phyloP scores from a whole-genome alignment of 495 filamentous ascomycete species.

The Cenococcum geophilum region DNA sequence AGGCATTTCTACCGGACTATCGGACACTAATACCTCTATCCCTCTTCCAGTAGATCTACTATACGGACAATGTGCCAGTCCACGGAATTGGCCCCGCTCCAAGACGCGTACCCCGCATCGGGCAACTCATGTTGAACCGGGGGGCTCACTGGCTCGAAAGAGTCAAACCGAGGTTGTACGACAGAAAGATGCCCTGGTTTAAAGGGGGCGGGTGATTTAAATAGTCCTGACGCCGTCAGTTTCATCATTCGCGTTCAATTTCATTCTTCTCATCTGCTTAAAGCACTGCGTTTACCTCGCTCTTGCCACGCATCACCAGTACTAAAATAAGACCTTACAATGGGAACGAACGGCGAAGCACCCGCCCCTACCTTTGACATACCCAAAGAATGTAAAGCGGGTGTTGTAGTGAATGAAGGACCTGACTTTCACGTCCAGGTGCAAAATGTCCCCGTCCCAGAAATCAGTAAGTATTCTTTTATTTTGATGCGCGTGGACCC shows the following conservation, averaged over 20 bases:
- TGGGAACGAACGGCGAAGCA: not conserved
- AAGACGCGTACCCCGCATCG: not conserved
- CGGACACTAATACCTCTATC: not conserved
- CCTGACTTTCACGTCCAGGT: slow-evolving; percentile 49
- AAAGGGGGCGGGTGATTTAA: not conserved
- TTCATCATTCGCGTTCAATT: not conserved
- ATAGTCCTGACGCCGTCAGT: not conserved
- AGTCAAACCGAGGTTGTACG: not conserved
- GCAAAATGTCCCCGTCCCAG: slow-evolving; percentile 48
- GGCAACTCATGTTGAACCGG: not conserved
- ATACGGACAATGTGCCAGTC: not conserved
- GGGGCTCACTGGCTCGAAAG: not conserved
- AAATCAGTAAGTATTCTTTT: slow-evolving; percentile 41
- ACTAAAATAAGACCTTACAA: not conserved
- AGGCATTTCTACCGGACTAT: not conserved
- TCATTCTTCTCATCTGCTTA: not conserved
- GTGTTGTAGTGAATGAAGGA: slow-evolving; percentile 50
- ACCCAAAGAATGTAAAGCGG: slow-evolving; percentile 50
- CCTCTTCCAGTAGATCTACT: not conserved
- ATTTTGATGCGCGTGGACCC: not conserved
- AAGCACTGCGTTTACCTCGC: not conserved
- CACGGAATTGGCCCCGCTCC: not conserved
- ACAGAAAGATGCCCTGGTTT: not conserved
- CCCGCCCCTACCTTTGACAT: slow-evolving; percentile 35
- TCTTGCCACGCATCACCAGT: not conserved